A percentile compares a stretch with the other conserved stretches of the same genome.
Conservation (phyloP, 2,329 filamentous ascomycete species). For the Ophiostoma quercus region DNA sequence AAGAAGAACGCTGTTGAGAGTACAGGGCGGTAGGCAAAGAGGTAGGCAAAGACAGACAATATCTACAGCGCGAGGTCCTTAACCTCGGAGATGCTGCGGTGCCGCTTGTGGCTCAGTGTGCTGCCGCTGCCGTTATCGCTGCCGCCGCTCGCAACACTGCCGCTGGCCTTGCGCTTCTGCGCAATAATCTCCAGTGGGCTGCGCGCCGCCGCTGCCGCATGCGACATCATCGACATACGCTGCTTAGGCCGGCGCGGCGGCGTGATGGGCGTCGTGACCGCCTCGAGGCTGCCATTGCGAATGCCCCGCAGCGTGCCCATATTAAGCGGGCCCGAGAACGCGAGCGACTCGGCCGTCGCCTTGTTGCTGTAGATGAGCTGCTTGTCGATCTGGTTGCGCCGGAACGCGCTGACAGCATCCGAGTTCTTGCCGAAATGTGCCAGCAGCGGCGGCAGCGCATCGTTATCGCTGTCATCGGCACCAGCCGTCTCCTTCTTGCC, state of each 20-base stretch:
- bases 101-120: conserved; percentile 47
- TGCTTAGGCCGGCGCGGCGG: conserved; percentile 58
- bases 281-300: conserved; percentile 60
- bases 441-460: conserved; percentile 48
- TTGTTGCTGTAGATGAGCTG: conserved; percentile 56
- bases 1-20: not conserved
- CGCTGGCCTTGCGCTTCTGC: conserved; percentile 47
- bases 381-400: conserved; percentile 60
- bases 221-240: conserved; percentile 33
- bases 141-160: conserved; percentile 31
- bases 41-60: not conserved
- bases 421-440: conserved; percentile 61
- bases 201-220: conserved; percentile 38
- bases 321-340: conserved; percentile 56
- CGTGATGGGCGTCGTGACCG: conserved; percentile 63
- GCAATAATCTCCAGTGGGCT: conserved; percentile 47
- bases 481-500: conserved; percentile 26
- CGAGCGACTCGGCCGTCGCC: conserved; percentile 57
- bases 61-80: conserved; percentile 34
- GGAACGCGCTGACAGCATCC: conserved; percentile 72
- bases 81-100: conserved; percentile 56
- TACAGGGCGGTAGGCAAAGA: not conserved
- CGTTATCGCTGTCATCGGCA: conserved; percentile 31
- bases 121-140: conserved; percentile 36
- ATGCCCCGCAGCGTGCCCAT: conserved; percentile 58